These are phyloP conservation scores for Nasturtium officinale DNA, from an alignment of 345 rosid species.

Conservation along the genomic window DNA sequence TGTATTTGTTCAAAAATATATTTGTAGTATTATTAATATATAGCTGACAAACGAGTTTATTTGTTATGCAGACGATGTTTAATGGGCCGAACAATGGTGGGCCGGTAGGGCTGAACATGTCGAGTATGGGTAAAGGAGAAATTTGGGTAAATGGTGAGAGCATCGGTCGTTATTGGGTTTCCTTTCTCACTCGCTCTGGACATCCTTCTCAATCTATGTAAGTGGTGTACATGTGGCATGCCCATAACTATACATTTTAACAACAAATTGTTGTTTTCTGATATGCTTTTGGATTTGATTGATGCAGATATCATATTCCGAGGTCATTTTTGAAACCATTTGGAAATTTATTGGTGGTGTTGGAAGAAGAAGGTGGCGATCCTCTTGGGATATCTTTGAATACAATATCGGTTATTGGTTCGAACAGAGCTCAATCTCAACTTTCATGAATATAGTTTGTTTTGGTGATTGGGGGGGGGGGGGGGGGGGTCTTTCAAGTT, in stretches of 20 bases:
- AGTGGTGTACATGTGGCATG: constrained; percentile 34
- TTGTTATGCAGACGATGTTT: constrained; percentile 50
- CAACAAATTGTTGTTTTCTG: background rate
- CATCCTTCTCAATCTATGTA: constrained; percentile 71
- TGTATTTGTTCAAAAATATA: background rate
- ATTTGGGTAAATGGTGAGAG: constrained; percentile 84
- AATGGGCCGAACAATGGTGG: constrained; percentile 59
- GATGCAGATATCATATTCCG: constrained; percentile 77
- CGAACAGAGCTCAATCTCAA: constrained; percentile 24
- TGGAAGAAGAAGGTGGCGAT: constrained; percentile 75
- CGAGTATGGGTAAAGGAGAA: constrained; percentile 87
- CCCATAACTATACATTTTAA: background rate
- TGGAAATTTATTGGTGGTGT: constrained; percentile 56
- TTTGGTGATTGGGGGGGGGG: constrained; percentile 5
- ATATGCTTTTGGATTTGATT: constrained; percentile 17
- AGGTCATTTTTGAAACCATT: constrained; percentile 59
- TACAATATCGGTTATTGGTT: constrained; percentile 44
- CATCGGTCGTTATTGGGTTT: constrained; percentile 87
- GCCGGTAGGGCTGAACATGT: constrained; percentile 62
- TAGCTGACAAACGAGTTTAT: background rate
- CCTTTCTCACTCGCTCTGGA: constrained; percentile 62
- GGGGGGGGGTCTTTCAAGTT: no score
- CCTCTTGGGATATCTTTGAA: constrained; percentile 60
- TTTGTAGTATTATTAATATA: background rate
- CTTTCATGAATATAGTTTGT: constrained; percentile 17